Evolutionary conservation across 2,329 filamentous ascomycete genomes (phyloP), one percentile per base, ranked within the genome.

Genomic region (Penicillium olsonii): DNA sequence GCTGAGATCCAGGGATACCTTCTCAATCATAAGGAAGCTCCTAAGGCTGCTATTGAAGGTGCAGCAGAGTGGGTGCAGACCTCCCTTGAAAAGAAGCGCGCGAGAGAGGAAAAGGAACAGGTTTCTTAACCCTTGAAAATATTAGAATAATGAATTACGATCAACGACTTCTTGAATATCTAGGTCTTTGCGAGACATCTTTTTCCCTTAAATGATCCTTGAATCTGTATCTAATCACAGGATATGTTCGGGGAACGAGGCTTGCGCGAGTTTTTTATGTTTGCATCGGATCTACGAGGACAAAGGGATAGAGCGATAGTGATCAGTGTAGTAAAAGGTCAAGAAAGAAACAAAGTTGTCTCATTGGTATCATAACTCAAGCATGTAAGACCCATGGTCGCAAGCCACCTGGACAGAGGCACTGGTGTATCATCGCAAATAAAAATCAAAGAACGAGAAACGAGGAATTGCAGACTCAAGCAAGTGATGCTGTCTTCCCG

Each of bases 1-100:
- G 71, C 71, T 11, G 70, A 74, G 57, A 68, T 74, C 17, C 72
- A 75, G 55, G 70, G 70, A 2, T 72, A 70, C 52, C 58, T 75
- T 8, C 59, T 75, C 4, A 64, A 65, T 22, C 53, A 72, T 37
- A 72, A 70, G 54, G 56, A 59, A 10, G 50, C 59, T 12, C 70
- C 69, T 0, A 57, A 66, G 41, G 44, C 19, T 12, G 71, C 70
- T 1, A 63, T 74, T 34, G 22, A 60, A 12, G 59, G 59, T 11
- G 68, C 59, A 3, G 56, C 53, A 14, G 55, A 52, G 14, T 73
- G 70, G 71, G 62, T 68, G 26, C 41, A 58, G 39, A 45, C 31
- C 3, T 26, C 60, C 1, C 56, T 52, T 22, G 63, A 63, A 48
- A 64, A 66, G 48, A 66, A 62, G 48, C 57, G 46, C 27, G 45